Conservation (phyloP, 805 yeast species). For the Saccharomycopsis synnaedendra region DNA sequence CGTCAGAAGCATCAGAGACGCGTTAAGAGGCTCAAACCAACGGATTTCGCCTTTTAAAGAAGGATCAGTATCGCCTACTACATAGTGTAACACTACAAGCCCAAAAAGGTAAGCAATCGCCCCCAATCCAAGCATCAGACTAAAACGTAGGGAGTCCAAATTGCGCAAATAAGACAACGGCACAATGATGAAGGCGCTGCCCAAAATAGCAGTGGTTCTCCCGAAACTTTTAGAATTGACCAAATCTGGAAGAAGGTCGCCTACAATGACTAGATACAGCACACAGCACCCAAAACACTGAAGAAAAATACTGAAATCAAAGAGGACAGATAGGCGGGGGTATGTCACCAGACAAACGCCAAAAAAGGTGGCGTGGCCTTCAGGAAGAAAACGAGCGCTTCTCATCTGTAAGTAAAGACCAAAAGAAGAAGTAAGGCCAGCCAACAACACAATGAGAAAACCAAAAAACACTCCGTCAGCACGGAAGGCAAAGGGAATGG, state of each 20-base stretch:
- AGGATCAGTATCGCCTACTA: conserved; percentile 32
- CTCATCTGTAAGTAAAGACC: conserved; percentile 56
- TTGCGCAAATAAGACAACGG: conserved; percentile 54
- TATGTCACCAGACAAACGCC: conserved; percentile 60
- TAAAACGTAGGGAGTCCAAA: conserved; percentile 57
- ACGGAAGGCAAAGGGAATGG: conserved; percentile 59
- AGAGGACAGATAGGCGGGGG: conserved; percentile 57
- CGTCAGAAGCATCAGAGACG: conserved; percentile 41
- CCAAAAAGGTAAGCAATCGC: conserved; percentile 55
- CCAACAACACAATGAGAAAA: conserved; percentile 38
- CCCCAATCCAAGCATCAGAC: conserved; percentile 57
- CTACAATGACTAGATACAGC: conserved; percentile 60
- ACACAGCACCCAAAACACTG: conserved; percentile 76
- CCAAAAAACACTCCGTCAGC: conserved; percentile 47
- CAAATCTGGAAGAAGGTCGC: conserved; percentile 61
- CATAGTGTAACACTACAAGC: conserved; percentile 40
- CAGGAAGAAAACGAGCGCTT: conserved; percentile 42
- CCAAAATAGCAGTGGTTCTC: conserved; percentile 31
- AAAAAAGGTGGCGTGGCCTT: conserved; percentile 60
- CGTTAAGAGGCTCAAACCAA: conserved; percentile 30
- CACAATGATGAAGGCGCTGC: conserved; percentile 39
- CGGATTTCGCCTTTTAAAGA: conserved; percentile 32
- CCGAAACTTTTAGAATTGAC: conserved; percentile 29
- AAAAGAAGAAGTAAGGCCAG: conserved; percentile 55
- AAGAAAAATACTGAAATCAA: conserved; percentile 62